These are phyloP conservation scores for Huntiella bhutanensis DNA, from an alignment of 2,329 filamentous ascomycete species.

Conservation along the genomic window DNA sequence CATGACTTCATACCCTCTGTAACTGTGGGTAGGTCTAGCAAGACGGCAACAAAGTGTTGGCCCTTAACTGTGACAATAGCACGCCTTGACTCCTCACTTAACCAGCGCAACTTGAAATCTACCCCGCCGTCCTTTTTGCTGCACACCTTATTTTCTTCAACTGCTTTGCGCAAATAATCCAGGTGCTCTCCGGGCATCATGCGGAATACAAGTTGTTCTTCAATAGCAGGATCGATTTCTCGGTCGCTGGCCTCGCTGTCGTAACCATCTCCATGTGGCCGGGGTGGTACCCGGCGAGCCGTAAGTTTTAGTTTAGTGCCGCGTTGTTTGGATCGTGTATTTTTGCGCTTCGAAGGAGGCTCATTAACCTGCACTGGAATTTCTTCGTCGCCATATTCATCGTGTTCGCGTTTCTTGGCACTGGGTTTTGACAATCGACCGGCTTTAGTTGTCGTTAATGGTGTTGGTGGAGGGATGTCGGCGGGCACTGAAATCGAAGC, in stretches of 20 bases:
- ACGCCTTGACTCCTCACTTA: constrained; percentile 55
- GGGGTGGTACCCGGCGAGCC: constrained; percentile 38
- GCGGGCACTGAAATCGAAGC: constrained; percentile 23
- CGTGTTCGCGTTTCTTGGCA: constrained; percentile 41
- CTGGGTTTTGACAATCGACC: constrained; percentile 41
- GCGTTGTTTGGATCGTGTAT: constrained; percentile 8
- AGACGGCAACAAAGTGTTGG: constrained; percentile 52
- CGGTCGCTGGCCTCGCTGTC: constrained; percentile 89
- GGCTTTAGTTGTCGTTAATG: constrained; percentile 35
- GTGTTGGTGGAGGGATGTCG: constrained; percentile 13
- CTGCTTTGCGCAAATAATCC: constrained; percentile 59
- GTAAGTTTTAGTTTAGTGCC: constrained; percentile 31
- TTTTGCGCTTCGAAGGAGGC: constrained; percentile 26
- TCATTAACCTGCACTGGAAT: constrained; percentile 20
- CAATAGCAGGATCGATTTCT: constrained; percentile 70
- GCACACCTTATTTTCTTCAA: constrained; percentile 63
- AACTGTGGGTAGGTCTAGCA: constrained; percentile 73
- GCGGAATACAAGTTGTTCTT: constrained; percentile 75
- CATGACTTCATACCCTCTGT: constrained; percentile 86
- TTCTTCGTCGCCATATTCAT: constrained; percentile 32
- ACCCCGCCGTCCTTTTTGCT: constrained; percentile 45
- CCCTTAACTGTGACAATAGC: constrained; percentile 52
- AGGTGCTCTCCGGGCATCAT: constrained; percentile 75
- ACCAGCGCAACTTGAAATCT: constrained; percentile 64
- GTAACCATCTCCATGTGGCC: constrained; percentile 72